A percentile compares a stretch with the other conserved stretches of the same genome.
These are phyloP conservation scores for Linnemannia schmuckeri DNA, from an alignment of 192 early-diverging fungal genomes.

Conservation along the genomic window DNA sequence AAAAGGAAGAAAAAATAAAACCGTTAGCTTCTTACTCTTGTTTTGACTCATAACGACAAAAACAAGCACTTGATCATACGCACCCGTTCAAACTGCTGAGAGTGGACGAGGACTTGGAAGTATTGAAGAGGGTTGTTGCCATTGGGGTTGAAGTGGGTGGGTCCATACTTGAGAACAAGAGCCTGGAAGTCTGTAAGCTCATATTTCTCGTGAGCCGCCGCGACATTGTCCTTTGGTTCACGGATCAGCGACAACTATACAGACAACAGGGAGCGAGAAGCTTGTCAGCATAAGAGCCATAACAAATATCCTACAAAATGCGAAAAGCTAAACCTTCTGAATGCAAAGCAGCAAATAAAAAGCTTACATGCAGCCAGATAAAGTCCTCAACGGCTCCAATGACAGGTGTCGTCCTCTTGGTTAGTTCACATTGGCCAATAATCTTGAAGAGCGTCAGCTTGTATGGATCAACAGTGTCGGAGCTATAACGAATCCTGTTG, in stretches of 20 bases:
- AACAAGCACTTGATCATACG: not conserved
- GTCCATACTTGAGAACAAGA: conserved; percentile 75
- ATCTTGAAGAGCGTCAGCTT: conserved; percentile 92
- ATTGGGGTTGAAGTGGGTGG: conserved; percentile 77
- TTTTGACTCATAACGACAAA: not conserved
- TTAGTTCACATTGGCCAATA: conserved; percentile 89
- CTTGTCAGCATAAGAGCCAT: not conserved
- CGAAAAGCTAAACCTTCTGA: no score
- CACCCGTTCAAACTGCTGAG: conserved; percentile 90
- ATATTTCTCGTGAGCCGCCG: conserved; percentile 69
- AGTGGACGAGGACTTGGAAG: conserved; percentile 85
- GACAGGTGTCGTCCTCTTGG: conserved; percentile 73
- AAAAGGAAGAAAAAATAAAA: not conserved
- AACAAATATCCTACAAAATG: not conserved
- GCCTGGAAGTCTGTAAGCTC: conserved; percentile 77
- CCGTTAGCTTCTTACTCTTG: not conserved
- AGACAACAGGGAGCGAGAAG: not conserved
- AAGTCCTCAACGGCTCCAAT: conserved; percentile 91
- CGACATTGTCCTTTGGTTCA: conserved; percentile 67
- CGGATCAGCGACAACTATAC: conserved; percentile 74
- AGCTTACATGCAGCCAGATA: conserved; percentile 85
- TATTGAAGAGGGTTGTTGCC: conserved; percentile 80
- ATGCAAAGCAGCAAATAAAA: not conserved
- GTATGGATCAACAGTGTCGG: conserved; percentile 84
- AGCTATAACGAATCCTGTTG: conserved; percentile 57